These are phyloP conservation scores for Mycena sanguinolenta DNA, from an alignment of 768 basidiomycete species.

Conservation along the genomic window DNA sequence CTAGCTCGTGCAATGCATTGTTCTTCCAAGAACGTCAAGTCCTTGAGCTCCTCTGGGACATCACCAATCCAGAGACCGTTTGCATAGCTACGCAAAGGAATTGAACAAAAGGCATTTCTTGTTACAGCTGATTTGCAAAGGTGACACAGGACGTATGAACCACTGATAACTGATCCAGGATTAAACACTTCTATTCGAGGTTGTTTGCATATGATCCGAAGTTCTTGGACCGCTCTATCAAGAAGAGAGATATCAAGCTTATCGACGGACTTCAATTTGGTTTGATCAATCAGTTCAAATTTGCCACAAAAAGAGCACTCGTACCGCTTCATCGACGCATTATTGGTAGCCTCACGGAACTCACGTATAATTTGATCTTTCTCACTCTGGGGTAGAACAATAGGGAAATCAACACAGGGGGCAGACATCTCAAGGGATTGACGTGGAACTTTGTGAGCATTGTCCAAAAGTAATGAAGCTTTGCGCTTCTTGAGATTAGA, in stretches of 20 bases:
- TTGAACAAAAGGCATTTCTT: conserved; percentile 11
- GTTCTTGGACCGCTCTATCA: conserved; percentile 18
- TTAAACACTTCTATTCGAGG: conserved; percentile 21
- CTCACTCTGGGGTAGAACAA: no score
- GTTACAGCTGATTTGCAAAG: conserved; percentile 26
- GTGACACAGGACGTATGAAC: conserved; percentile 21
- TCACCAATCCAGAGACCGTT: conserved; percentile 40
- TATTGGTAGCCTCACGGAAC: no score
- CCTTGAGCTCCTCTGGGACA: conserved; percentile 30
- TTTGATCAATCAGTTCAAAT: background rate
- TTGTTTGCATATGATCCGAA: conserved; percentile 15
- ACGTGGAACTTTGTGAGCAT: no score
- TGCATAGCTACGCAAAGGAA: conserved; percentile 40
- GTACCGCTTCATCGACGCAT: no score
- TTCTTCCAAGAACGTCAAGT: conserved; percentile 38
- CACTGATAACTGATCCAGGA: conserved; percentile 1
- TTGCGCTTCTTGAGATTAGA: no score
- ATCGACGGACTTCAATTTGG: background rate
- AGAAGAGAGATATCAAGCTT: conserved; percentile 34
- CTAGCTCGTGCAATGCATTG: conserved; percentile 36
- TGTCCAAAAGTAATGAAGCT: no score
- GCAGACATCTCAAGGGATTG: no score
- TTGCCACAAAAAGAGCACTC: background rate
- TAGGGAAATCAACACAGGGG: no score
- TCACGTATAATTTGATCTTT: no score